These are phyloP conservation scores for Ulvella scutata DNA, from an alignment of 139 green algal genomes.

Conservation along the genomic window DNA sequence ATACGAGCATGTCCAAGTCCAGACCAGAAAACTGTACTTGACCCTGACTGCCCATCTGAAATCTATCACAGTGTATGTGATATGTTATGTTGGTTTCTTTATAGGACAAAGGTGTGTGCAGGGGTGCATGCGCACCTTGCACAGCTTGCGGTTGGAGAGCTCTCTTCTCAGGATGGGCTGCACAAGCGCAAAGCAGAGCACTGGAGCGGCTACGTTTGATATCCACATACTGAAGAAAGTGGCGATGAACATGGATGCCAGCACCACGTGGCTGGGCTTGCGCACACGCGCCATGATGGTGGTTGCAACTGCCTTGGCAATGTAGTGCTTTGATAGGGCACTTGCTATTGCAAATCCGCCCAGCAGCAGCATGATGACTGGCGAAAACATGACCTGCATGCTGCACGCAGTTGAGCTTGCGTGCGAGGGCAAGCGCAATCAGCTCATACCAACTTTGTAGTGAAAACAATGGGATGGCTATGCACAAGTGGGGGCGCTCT, in stretches of 20 bases:
- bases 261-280: constrained; percentile 34
- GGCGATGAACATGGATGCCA: constrained; percentile 50
- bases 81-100: too few species aligned
- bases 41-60: too few species aligned
- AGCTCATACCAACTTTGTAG: too few species aligned
- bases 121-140: constrained; percentile 26
- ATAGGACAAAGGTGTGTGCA: constrained; percentile 23
- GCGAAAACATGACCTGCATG: neutral
- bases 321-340: constrained; percentile 55
- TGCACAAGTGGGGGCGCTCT: too few species aligned
- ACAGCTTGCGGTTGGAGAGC: constrained; percentile 5
- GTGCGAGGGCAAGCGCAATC: too few species aligned
- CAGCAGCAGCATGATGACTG: constrained; percentile 60
- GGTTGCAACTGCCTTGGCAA: constrained; percentile 39
- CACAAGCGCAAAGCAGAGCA: constrained; percentile 49
- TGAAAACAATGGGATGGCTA: too few species aligned
- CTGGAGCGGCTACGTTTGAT: constrained; percentile 55
- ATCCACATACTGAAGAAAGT: constrained; percentile 57
- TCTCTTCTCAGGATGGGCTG: constrained; percentile 28
- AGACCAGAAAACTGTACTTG: too few species aligned
- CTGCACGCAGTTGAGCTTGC: too few species aligned
- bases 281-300: constrained; percentile 32
- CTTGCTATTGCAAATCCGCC: constrained; percentile 56
- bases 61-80: too few species aligned
- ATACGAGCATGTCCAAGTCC: too few species aligned